These are phyloP conservation scores for Boletus tomentosulus DNA, from an alignment of 768 basidiomycete genomes.

Conservation along the genomic window DNA sequence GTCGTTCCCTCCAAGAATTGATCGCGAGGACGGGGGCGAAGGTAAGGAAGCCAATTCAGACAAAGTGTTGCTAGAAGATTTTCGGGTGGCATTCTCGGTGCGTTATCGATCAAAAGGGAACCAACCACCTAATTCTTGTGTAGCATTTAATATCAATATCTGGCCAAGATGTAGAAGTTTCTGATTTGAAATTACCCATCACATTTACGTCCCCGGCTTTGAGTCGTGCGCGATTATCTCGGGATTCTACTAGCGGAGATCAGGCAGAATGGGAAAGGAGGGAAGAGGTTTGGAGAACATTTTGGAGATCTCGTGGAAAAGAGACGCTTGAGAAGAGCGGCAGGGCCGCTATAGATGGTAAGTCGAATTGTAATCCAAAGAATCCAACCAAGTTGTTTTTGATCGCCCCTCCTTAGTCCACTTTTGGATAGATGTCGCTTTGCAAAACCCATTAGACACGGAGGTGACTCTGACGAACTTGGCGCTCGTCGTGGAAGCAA, in stretches of 20 bases:
- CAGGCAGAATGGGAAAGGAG: slow-evolving; percentile 55
- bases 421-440: slow-evolving; percentile 70
- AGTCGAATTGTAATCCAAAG: slow-evolving; percentile 8
- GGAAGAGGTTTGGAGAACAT: slow-evolving; percentile 62
- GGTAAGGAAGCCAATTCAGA: slow-evolving; percentile 42
- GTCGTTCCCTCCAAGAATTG: slow-evolving; percentile 15
- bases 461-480: slow-evolving; percentile 67
- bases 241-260: slow-evolving; percentile 44
- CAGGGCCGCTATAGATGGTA: slow-evolving; percentile 64
- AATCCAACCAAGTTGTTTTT: neutral
- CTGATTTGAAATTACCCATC: slow-evolving; percentile 59
- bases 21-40: slow-evolving; percentile 21
- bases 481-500: slow-evolving; percentile 49
- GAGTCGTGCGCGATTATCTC: slow-evolving; percentile 55
- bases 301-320: slow-evolving; percentile 53
- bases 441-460: slow-evolving; percentile 70
- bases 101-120: slow-evolving; percentile 13
- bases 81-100: slow-evolving; percentile 81
- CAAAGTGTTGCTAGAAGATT: slow-evolving; percentile 80
- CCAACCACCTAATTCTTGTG: neutral
- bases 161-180: slow-evolving; percentile 36
- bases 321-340: slow-evolving; percentile 51
- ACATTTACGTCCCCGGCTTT: slow-evolving; percentile 57
- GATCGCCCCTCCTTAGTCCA: slow-evolving; percentile 42
- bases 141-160: slow-evolving; percentile 73